Evolutionary conservation across 768 basidiomycete genomes (phyloP).

Genomic region (Leccinum subgranulosum): DNA sequence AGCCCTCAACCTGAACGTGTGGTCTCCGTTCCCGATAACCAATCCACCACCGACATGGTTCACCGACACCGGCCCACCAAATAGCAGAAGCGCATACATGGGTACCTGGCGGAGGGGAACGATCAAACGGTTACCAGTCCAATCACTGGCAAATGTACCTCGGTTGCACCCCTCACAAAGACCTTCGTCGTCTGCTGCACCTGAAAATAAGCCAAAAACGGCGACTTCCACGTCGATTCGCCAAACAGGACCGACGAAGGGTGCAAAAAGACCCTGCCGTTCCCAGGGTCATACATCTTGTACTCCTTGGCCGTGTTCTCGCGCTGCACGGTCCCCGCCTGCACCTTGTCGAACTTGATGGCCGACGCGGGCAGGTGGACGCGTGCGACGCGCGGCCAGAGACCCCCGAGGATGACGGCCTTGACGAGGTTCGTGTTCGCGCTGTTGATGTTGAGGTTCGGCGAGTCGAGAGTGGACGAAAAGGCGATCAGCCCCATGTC

Average conservation of each 20-base stretch:
- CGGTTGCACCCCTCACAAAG: conserved; percentile 83
- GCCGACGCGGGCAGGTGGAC: conserved; percentile 70
- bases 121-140: background rate
- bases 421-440: conserved; percentile 75
- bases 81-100: conserved; percentile 79
- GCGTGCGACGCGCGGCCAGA: conserved; percentile 81
- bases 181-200: conserved; percentile 81
- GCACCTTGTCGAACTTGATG: conserved; percentile 82
- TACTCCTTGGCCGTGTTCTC: conserved; percentile 84
- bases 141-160: conserved; percentile 46
- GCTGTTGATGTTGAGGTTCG: conserved; percentile 62
- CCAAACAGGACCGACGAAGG: conserved; percentile 79
- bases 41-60: conserved; percentile 82
- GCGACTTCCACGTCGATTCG: conserved; percentile 67
- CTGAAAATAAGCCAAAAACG: conserved; percentile 81
- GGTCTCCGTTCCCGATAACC: conserved; percentile 52
- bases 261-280: conserved; percentile 73
- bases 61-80: conserved; percentile 76
- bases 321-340: conserved; percentile 78
- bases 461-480: conserved; percentile 41
- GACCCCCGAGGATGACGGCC: conserved; percentile 77
- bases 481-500: conserved; percentile 67
- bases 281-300: conserved; percentile 69
- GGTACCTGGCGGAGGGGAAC: conserved; percentile 54
- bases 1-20: conserved; percentile 62